These are phyloP conservation scores for Cardamine occulta DNA, from an alignment of 345 rosid genomes.

Conservation along the genomic window DNA sequence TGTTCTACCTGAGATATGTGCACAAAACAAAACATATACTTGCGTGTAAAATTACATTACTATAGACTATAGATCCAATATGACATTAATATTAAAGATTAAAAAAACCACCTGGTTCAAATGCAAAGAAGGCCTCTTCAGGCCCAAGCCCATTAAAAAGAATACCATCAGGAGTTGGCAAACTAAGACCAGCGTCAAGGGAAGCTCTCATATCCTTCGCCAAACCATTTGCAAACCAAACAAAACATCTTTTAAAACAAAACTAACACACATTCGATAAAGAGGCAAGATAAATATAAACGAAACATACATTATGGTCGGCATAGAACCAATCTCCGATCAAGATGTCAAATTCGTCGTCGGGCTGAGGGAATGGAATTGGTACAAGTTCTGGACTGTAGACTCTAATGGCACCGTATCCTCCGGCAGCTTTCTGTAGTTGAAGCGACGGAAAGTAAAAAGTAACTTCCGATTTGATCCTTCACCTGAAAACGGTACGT, in stretches of 20 bases:
- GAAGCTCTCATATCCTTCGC: slow-evolving; percentile 42
- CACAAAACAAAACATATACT: not conserved
- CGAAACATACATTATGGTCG: slow-evolving; percentile 48
- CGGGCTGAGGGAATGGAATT: slow-evolving; percentile 64
- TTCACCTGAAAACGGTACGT: slow-evolving; percentile 68
- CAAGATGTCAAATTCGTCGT: slow-evolving; percentile 69
- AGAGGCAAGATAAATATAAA: not conserved
- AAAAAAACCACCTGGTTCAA: slow-evolving; percentile 36
- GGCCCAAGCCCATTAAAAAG: slow-evolving; percentile 45
- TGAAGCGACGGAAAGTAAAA: slow-evolving; percentile 69
- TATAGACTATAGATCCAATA: not conserved
- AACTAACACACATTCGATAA: not conserved
- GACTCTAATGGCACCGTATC: slow-evolving; percentile 63
- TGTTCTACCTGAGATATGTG: slow-evolving; percentile 33
- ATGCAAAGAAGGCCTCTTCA: slow-evolving; percentile 33
- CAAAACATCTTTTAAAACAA: not conserved
- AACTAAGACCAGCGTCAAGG: slow-evolving; percentile 38
- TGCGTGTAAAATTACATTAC: not conserved
- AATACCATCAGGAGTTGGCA: slow-evolving; percentile 40
- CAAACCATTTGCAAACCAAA: slow-evolving; percentile 11
- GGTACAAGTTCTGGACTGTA: slow-evolving; percentile 55
- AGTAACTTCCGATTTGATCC: slow-evolving; percentile 80
- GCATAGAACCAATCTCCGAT: slow-evolving; percentile 71
- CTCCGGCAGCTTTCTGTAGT: slow-evolving; percentile 76
- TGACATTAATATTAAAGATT: not conserved